phyloP scores from a whole-genome alignment of 305 asterid species.

The Fraxinus floribunda region DNA sequence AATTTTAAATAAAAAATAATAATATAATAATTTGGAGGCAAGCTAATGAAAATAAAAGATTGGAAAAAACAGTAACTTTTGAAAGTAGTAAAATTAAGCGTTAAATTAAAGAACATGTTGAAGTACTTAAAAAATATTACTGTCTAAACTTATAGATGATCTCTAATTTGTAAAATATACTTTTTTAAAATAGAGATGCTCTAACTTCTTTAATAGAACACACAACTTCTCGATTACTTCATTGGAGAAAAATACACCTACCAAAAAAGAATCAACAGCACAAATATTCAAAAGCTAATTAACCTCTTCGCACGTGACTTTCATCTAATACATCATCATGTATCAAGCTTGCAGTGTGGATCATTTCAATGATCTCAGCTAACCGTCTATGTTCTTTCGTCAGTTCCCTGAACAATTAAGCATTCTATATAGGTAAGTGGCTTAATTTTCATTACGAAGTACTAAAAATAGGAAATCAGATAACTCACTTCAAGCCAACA shows the following conservation, averaged over 20 bases:
- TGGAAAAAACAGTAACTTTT: too few relatives aligned
- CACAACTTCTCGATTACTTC: not conserved
- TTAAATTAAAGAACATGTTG: too few relatives aligned
- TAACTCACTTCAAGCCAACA: not conserved
- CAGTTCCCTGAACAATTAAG: not conserved
- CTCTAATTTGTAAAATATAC: too few relatives aligned
- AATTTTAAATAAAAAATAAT: too few relatives aligned
- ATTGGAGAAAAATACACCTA: not conserved
- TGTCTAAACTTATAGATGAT: too few relatives aligned
- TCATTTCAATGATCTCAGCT: not conserved
- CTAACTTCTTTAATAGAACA: not conserved
- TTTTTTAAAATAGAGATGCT: not conserved
- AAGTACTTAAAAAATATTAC: too few relatives aligned
- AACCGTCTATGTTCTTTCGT: not conserved
- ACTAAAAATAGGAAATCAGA: not conserved
- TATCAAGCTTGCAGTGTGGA: not conserved
- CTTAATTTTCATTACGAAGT: not conserved
- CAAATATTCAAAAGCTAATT: not conserved
- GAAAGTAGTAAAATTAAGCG: too few relatives aligned
- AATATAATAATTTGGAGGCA: too few relatives aligned
- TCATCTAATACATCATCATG: not conserved
- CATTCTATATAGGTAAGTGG: not conserved
- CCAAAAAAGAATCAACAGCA: not conserved
- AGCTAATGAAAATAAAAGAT: too few relatives aligned
- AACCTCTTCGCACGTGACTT: not conserved